Evolutionary conservation across 2,329 filamentous ascomycete species (phyloP).

Genomic region (Claviceps quebecensis): DNA sequence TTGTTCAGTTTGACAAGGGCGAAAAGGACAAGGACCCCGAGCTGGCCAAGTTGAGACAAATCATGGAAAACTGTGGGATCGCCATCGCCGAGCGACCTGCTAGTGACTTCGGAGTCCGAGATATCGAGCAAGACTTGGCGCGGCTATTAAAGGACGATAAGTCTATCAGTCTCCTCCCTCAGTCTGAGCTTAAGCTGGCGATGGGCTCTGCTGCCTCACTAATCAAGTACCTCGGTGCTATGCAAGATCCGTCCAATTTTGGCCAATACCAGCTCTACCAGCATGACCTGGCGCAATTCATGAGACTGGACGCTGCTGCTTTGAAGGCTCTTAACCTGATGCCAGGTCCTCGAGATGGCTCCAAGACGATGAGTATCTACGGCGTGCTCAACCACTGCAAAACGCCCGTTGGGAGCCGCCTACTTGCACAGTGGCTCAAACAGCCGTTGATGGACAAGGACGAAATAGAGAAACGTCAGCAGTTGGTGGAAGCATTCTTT

Average conservation of each 20-base stretch:
- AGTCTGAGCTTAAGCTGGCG: slow-evolving; percentile 85
- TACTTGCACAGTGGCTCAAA: slow-evolving; percentile 93
- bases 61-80: slow-evolving; percentile 84
- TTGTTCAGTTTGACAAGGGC: slow-evolving; percentile 64
- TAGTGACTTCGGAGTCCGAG: slow-evolving; percentile 70
- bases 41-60: slow-evolving; percentile 70
- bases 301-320: slow-evolving; percentile 94
- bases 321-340: slow-evolving; percentile 91
- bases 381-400: slow-evolving; percentile 96
- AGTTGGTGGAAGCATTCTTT: slow-evolving; percentile 89
- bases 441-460: slow-evolving; percentile 85
- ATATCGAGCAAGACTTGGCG: slow-evolving; percentile 90
- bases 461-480: slow-evolving; percentile 83
- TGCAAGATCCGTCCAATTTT: slow-evolving; percentile 89
- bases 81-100: slow-evolving; percentile 69
- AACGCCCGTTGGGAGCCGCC: slow-evolving; percentile 77
- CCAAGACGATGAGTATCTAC: slow-evolving; percentile 96
- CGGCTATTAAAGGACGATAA: slow-evolving; percentile 78
- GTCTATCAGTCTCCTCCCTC: slow-evolving; percentile 61
- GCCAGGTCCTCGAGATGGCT: slow-evolving; percentile 84
- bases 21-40: slow-evolving; percentile 85
- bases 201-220: slow-evolving; percentile 90
- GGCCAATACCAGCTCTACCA: slow-evolving; percentile 96
- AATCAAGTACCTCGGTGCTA: slow-evolving; percentile 83
- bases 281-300: slow-evolving; percentile 90